Conservation (phyloP, 1,284 basidiomycete genomes). For the Microbotryum violaceum region DNA sequence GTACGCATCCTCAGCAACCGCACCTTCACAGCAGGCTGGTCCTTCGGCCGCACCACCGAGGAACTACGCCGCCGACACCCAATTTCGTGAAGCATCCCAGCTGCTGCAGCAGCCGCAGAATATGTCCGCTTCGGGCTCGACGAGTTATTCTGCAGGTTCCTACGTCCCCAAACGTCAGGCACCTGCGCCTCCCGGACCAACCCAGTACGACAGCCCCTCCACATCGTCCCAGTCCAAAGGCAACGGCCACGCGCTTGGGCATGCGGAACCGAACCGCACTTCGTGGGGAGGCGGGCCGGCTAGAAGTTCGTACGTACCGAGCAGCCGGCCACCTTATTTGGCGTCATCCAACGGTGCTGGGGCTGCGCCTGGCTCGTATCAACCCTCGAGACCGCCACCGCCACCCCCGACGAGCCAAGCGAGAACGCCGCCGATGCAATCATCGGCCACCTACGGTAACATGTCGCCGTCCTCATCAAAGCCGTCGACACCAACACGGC, state of each 20-base stretch:
- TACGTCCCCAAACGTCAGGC: too few species aligned
- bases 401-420: background rate
- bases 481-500: background rate
- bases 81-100: too few species aligned
- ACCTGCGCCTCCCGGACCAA: too few species aligned
- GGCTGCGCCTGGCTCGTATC: background rate
- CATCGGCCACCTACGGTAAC: background rate
- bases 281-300: constrained; percentile 17
- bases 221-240: too few species aligned
- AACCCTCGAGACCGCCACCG: constrained; percentile 1
- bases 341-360: background rate
- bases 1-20: background rate
- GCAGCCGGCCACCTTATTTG: constrained; percentile 11
- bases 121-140: too few species aligned
- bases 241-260: too few species aligned
- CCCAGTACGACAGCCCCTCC: too few species aligned
- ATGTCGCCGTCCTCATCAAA: background rate
- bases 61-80: too few species aligned
- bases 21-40: too few species aligned
- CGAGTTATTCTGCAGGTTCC: too few species aligned
- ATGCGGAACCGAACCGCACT: constrained; percentile 2
- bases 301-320: constrained; percentile 13
- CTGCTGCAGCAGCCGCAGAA: too few species aligned
- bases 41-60: too few species aligned
- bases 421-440: background rate